Conservation (phyloP, 2,329 filamentous ascomycete species). For the Alternaria postmessia region DNA sequence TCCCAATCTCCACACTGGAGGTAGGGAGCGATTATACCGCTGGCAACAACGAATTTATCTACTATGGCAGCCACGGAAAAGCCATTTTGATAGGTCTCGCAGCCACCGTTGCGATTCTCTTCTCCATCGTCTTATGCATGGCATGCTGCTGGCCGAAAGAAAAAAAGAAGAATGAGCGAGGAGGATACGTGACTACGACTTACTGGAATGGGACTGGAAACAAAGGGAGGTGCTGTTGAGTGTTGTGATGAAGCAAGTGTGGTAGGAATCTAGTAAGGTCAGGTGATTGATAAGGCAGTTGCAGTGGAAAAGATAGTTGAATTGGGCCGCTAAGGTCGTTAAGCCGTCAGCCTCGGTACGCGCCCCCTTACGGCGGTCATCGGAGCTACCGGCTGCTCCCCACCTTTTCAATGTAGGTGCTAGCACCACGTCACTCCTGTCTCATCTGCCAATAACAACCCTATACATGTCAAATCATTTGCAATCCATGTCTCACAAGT, state of each 20-base stretch:
- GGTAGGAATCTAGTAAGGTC: background rate
- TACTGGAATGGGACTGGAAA: background rate
- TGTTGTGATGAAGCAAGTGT: no score
- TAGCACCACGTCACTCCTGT: no score
- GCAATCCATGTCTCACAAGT: no score
- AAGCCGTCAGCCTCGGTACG: no score
- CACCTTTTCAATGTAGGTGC: no score
- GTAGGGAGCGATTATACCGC: background rate
- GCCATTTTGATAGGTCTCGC: background rate
- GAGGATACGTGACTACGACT: background rate
- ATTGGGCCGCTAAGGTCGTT: background rate
- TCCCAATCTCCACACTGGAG: background rate
- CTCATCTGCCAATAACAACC: no score
- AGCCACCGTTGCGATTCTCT: background rate
- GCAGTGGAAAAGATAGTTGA: background rate
- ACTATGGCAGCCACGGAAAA: background rate
- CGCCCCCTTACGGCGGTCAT: no score
- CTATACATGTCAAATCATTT: no score
- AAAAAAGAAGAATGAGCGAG: background rate
- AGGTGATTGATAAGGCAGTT: background rate
- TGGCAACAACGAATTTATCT: background rate
- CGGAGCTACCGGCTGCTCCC: no score
- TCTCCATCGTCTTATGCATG: background rate
- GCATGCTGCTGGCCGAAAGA: constrained; percentile 3
- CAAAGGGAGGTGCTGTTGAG: background rate